A percentile compares a stretch with the other conserved stretches of the same genome.
Evolutionary conservation across 805 yeast genomes (phyloP).

Genomic region (Candida ipomoeae): DNA sequence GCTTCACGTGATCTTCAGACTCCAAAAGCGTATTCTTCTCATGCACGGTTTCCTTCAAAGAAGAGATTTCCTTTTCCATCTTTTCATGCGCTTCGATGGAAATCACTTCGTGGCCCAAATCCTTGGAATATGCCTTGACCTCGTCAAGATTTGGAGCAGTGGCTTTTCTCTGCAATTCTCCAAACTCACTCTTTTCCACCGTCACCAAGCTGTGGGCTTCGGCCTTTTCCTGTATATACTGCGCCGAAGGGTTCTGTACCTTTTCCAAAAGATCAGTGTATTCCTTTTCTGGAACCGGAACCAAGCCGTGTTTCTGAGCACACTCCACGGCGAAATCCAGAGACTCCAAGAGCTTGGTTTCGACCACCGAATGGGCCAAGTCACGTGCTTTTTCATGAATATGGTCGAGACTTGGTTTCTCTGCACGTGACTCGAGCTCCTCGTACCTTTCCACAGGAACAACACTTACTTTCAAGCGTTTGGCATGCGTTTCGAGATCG

Average conservation of each 20-base stretch:
- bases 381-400: constrained; percentile 5
- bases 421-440: constrained; percentile 1
- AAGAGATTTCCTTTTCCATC: background rate
- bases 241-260: constrained; percentile 4
- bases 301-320: constrained; percentile 6
- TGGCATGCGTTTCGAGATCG: constrained; percentile 14
- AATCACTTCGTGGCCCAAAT: background rate
- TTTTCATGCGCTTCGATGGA: constrained; percentile 11
- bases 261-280: constrained; percentile 7
- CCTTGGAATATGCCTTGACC: constrained; percentile 1
- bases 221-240: constrained; percentile 3
- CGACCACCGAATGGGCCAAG: background rate
- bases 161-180: constrained; percentile 14
- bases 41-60: background rate
- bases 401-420: constrained; percentile 6
- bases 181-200: background rate
- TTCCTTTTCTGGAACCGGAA: constrained; percentile 11
- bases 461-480: background rate
- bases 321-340: constrained; percentile 6
- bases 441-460: background rate
- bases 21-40: constrained; percentile 12
- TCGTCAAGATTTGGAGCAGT: constrained; percentile 9
- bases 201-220: constrained; percentile 5
- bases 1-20: constrained; percentile 4
- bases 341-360: background rate